A percentile compares a stretch with the other conserved stretches of the same genome.
These are phyloP conservation scores for Debaryomyces subglobosus DNA, from an alignment of 1,139 yeast species.

Conservation along the genomic window DNA sequence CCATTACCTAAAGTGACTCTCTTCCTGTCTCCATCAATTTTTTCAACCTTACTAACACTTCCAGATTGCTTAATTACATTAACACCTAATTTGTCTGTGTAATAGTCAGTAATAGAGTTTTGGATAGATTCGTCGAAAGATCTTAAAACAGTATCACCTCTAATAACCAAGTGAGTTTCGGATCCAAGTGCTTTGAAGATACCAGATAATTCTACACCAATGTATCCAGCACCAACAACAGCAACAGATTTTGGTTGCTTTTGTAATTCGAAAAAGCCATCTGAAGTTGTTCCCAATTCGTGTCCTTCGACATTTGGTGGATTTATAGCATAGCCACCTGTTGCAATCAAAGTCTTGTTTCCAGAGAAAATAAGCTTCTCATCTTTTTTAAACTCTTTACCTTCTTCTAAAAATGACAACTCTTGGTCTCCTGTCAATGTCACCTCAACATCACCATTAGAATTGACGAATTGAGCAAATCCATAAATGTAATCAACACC, in stretches of 20 bases:
- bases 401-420: constrained; percentile 35
- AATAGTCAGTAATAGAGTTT: constrained; percentile 75
- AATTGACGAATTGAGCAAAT: constrained; percentile 71
- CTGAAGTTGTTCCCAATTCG: constrained; percentile 84
- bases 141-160: constrained; percentile 89
- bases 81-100: constrained; percentile 74
- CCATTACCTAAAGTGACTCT: constrained; percentile 62
- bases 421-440: constrained; percentile 49
- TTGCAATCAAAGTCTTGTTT: constrained; percentile 83
- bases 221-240: constrained; percentile 96
- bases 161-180: constrained; percentile 84
- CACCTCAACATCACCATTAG: constrained; percentile 78
- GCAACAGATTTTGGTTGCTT: constrained; percentile 91
- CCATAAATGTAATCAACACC: constrained; percentile 88
- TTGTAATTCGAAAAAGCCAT: constrained; percentile 83
- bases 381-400: constrained; percentile 35
- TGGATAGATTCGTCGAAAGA: constrained; percentile 84
- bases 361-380: constrained; percentile 71
- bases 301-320: constrained; percentile 78
- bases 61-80: constrained; percentile 70
- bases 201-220: constrained; percentile 94
- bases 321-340: constrained; percentile 84
- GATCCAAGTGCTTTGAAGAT: constrained; percentile 86
- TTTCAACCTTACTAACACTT: constrained; percentile 62
- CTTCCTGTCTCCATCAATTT: constrained; percentile 60